phyloP scores from a whole-genome alignment of 768 basidiomycete species.

The Daedaleopsis sinensis region DNA sequence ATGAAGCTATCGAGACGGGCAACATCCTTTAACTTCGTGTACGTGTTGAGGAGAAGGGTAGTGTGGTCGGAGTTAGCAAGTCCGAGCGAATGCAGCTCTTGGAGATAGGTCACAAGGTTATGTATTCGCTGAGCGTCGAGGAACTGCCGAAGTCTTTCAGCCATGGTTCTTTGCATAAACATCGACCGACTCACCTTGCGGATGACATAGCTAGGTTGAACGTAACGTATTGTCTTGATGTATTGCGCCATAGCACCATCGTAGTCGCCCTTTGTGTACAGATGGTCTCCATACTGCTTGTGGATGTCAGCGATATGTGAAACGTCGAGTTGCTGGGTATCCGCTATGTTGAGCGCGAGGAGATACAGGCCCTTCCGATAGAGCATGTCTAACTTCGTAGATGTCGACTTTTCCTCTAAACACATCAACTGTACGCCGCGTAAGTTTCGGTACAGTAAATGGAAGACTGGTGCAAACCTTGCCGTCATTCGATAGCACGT shows the following conservation, averaged over 20 bases:
- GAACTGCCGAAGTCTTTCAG: constrained; percentile 57
- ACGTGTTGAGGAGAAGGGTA: constrained; percentile 93
- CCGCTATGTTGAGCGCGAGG: constrained; percentile 82
- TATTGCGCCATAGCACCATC: constrained; percentile 94
- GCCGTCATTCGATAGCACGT: constrained; percentile 77
- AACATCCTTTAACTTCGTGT: constrained; percentile 95
- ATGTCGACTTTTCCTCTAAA: constrained; percentile 78
- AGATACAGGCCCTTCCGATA: constrained; percentile 79
- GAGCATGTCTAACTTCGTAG: constrained; percentile 84
- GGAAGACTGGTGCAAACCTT: constrained; percentile 48
- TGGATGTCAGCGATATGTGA: constrained; percentile 86
- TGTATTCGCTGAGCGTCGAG: constrained; percentile 96
- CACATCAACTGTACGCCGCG: constrained; percentile 52
- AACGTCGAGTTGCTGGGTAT: constrained; percentile 74
- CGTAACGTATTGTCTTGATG: constrained; percentile 82
- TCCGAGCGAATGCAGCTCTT: constrained; percentile 88
- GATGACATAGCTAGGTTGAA: constrained; percentile 95
- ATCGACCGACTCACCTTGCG: constrained; percentile 67
- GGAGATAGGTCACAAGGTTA: constrained; percentile 93
- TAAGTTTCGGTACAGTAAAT: background rate
- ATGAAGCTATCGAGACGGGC: constrained; percentile 89
- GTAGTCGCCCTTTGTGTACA: constrained; percentile 89
- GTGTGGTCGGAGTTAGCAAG: constrained; percentile 97
- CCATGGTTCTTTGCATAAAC: background rate
- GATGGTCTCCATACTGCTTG: constrained; percentile 85